Base-by-base conservation (phyloP, 2,329 filamentous ascomycete genomes). In the Tricladium varicosporioides region DNA sequence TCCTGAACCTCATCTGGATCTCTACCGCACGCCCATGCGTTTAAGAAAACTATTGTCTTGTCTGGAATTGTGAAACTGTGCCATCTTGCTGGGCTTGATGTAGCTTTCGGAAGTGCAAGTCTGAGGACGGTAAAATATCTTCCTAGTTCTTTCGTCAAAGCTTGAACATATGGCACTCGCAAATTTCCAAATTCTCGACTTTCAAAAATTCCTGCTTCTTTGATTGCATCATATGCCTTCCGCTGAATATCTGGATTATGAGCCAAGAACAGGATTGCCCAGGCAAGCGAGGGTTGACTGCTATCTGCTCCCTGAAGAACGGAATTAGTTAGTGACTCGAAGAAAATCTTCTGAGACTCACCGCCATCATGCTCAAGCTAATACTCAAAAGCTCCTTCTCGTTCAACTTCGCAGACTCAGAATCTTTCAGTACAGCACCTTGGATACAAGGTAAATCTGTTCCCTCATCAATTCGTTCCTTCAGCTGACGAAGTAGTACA, bases 101-200 rank as follows among this genome's bases (percentile, higher is more conserved):
- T 81, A 16, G 81, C 80, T 13, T 84, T 76, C 0, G 85, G 85
- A 2, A 88, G 76, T 63, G 80, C 86, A 63, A 88, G 82, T 14
- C 83, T 84, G 57, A 87, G 83, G 13, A 87, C 84, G 13, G 79
- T 82, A 77, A 80, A 88, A 73, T 80, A 88, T 42, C 85, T 79
- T 5, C 86, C 75, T 14, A 83, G 80, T 65, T 88, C 85, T 65
- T 86, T 87, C 60, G 84, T 81, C 14, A 88, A 67, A 0, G 85
- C 85, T 0, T 82, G 85, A 57, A 88, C 74, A 70, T 87, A 88
- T 4, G 81, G 79, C 2, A 87, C 76, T 61, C 85, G 86, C 61
- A 67, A 86, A 83, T 60, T 81, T 77, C 82, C 82, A 86, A 32
- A 82, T 80, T 62, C 86, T 80, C 61, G 79, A 77, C 58, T 83